Conservation (phyloP, 2,329 filamentous ascomycete genomes). For the Colletotrichum sp. region DNA sequence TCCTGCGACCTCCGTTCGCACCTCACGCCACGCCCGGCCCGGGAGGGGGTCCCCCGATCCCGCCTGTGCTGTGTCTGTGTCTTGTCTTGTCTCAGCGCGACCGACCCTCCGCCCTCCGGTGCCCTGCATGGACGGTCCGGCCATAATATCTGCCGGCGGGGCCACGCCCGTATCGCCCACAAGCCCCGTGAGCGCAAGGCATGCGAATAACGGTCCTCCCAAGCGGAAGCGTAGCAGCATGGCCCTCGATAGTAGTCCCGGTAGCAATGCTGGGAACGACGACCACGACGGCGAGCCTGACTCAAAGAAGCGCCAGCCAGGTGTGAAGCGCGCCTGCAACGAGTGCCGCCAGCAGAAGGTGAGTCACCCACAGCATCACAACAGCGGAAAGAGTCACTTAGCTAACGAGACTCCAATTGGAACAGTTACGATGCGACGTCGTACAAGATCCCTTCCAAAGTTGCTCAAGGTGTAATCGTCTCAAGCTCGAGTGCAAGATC, state of each 20-base stretch:
- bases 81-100: constrained; percentile 17
- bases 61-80: constrained; percentile 14
- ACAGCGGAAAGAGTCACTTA: background rate
- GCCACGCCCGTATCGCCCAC: constrained; percentile 59
- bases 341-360: constrained; percentile 88
- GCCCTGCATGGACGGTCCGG: constrained; percentile 53
- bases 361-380: constrained; percentile 36
- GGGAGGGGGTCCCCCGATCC: constrained; percentile 22
- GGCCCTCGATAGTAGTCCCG: constrained; percentile 65
- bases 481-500: constrained; percentile 84
- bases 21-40: constrained; percentile 14
- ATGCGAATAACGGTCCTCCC: constrained; percentile 46
- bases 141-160: constrained; percentile 48
- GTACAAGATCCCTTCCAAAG: constrained; percentile 79
- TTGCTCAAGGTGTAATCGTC: constrained; percentile 78
- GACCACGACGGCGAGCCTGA: constrained; percentile 60
- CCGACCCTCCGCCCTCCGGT: constrained; percentile 17
- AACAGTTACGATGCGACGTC: constrained; percentile 81
- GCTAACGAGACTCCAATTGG: constrained; percentile 2
- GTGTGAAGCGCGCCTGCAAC: constrained; percentile 81
- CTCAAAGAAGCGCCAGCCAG: constrained; percentile 66
- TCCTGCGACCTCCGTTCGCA: constrained; percentile 13
- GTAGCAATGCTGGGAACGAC: constrained; percentile 62
- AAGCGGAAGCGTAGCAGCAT: constrained; percentile 67
- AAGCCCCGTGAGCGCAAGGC: constrained; percentile 59